Percentiles rank a stretch among this genome's conserved stretches.
Conservation (phyloP, 768 basidiomycete genomes). For the Leccinum rimulosum region DNA sequence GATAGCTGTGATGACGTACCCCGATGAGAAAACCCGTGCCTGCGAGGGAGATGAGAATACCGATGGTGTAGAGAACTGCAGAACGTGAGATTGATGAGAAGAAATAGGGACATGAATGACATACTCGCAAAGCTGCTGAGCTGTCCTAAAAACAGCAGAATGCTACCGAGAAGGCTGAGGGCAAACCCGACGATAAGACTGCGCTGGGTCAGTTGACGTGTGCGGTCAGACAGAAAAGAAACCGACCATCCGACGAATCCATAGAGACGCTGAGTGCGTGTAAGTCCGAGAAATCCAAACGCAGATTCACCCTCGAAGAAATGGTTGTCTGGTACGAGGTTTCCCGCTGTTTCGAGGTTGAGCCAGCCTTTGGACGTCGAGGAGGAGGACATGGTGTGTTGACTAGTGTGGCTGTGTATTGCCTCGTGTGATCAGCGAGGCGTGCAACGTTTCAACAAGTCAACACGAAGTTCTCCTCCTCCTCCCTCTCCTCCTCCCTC, state of each 20-base stretch:
- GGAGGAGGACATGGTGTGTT: not conserved
- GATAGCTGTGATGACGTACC: slow-evolving; percentile 45
- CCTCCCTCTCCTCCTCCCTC: not conserved
- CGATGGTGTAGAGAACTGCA: slow-evolving; percentile 77
- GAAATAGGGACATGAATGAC: slow-evolving; percentile 25
- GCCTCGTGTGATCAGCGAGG: slow-evolving; percentile 34
- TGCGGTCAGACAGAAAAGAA: too few relatives aligned
- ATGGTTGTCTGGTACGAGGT: slow-evolving; percentile 68
- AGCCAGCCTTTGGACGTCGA: slow-evolving; percentile 72
- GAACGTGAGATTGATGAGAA: slow-evolving; percentile 1
- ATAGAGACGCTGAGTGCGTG: slow-evolving; percentile 78
- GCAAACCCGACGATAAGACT: slow-evolving; percentile 77
- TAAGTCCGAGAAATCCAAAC: slow-evolving; percentile 75
- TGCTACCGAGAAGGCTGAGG: slow-evolving; percentile 74
- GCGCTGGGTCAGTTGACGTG: slow-evolving; percentile 1
- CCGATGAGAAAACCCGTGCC: slow-evolving; percentile 92
- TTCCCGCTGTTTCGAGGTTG: slow-evolving; percentile 70
- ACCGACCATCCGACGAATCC: slow-evolving; percentile 82
- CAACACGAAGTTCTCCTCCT: not conserved
- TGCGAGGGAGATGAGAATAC: slow-evolving; percentile 76
- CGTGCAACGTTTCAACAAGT: not conserved
- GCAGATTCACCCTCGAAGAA: slow-evolving; percentile 91
- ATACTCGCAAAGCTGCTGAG: slow-evolving; percentile 71
- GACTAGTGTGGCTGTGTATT: slow-evolving; percentile 10
- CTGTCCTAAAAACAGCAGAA: slow-evolving; percentile 72